These are phyloP conservation scores for Colletotrichum tamarilloi DNA, from an alignment of 2,329 filamentous ascomycete genomes.

Conservation along the genomic window DNA sequence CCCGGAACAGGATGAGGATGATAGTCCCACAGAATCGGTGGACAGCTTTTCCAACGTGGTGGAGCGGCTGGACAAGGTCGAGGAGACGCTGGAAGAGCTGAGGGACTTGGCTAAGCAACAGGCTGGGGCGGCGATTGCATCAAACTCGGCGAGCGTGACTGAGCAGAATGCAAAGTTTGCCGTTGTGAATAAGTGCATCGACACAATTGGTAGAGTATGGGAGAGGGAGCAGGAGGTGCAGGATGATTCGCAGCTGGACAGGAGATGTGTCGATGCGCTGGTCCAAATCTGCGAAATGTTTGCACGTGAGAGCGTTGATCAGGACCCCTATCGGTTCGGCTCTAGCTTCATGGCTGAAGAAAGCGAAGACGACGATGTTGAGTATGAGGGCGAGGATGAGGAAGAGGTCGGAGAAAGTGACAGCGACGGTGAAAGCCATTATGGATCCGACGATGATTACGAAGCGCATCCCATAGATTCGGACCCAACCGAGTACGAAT, in stretches of 20 bases:
- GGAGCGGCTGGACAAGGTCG: constrained; percentile 10
- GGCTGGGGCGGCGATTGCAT: constrained; percentile 9
- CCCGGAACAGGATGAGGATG: constrained; percentile 13
- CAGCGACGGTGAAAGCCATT: not conserved
- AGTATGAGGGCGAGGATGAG: constrained; percentile 9
- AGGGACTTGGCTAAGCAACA: constrained; percentile 21
- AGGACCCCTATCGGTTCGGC: constrained; percentile 13
- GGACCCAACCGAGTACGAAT: constrained; percentile 8
- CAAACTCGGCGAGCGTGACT: not conserved
- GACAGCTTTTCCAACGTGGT: not conserved
- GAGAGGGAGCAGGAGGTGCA: constrained; percentile 12
- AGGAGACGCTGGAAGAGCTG: constrained; percentile 23
- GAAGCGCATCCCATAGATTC: not conserved
- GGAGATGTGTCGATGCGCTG: constrained; percentile 18
- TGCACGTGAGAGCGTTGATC: constrained; percentile 20
- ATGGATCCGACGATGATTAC: not conserved
- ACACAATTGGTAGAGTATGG: constrained; percentile 24
- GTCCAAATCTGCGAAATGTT: constrained; percentile 32
- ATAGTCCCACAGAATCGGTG: constrained; percentile 14
- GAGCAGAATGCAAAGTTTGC: constrained; percentile 12
- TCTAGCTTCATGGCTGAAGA: constrained; percentile 6
- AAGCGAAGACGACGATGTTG: constrained; percentile 24
- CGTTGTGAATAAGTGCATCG: constrained; percentile 26
- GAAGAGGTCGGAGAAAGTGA: not conserved
- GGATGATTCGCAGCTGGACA: not conserved